Base-by-base conservation (phyloP, 106 monocot genomes). In the Allium cepa region DNA sequence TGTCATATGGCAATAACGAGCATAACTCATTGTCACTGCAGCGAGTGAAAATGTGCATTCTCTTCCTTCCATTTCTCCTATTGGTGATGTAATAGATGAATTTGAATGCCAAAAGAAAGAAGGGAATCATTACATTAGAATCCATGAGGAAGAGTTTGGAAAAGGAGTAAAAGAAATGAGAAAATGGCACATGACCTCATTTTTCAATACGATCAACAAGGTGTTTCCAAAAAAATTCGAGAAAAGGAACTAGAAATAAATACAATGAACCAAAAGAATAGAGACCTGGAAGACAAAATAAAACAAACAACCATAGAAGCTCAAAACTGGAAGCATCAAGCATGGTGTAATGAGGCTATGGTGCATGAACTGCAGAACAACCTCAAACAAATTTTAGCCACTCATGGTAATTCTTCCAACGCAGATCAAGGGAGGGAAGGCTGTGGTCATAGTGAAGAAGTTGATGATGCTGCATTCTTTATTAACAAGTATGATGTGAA, bases 221-320 rank as follows among this genome's bases (percentile, higher is more conserved):
- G 62, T 12, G 55, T 78, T 7, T 50, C 59, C 7, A 72, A 49
- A 60, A 82, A 79, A 26, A 71, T 85, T 7, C 63, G 47, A 11
- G 85, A 90, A 68, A 90, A 79, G 56, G 86, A 90, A n/a, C 49
- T 71, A 7, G 86, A 90, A 79, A 78, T 86, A 4, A 85, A 79
- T 51, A 61, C 46, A 26, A 80, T 85, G 57, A 78, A 79, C 71
- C 73, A 67, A 80, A 71, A 68, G 63, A 90, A 86, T 62, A 75
- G 60, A 46, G 83, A 86, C 14, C 81, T 90, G 2, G 60, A 47
- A 5, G 80, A 79, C 48, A 78, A 67, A 74, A 76, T 22, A 22
- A 22, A 22, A 86, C 57, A 78, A 81, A 67, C 71, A 10, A 63
- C 81, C 0, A 46, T 56, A 27, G 90, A 90, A 47, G 80, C 76